Evolutionary conservation across 768 basidiomycete genomes (phyloP).

Genomic region (Tylopilus plumbeoviolaceoides): DNA sequence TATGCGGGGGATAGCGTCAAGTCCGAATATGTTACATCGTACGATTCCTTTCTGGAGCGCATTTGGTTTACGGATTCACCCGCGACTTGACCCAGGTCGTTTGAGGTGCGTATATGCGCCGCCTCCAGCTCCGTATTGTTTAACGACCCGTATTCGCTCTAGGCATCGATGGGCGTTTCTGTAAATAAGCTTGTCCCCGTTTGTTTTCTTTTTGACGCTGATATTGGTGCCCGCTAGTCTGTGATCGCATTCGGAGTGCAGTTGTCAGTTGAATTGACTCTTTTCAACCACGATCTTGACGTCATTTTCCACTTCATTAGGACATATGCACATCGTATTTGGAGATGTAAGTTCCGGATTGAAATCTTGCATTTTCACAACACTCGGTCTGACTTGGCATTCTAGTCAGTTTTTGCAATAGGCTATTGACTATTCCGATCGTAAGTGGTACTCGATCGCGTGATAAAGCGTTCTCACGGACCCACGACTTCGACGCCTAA

Average conservation of each 20-base stretch:
- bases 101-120: constrained; percentile 21
- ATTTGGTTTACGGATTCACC: neutral
- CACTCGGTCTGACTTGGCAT: neutral
- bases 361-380: neutral
- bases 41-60: neutral
- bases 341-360: constrained; percentile 28
- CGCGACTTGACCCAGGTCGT: constrained; percentile 11
- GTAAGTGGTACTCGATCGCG: constrained; percentile 17
- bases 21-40: constrained; percentile 27
- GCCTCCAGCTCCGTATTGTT: neutral
- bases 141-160: neutral
- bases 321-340: constrained; percentile 36
- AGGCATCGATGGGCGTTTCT: constrained; percentile 36
- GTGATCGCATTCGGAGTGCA: constrained; percentile 35
- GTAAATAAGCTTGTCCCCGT: constrained; percentile 9
- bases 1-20: constrained; percentile 25
- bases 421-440: constrained; percentile 29
- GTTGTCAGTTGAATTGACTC: constrained; percentile 21
- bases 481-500: neutral
- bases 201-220: neutral
- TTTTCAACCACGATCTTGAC: neutral
- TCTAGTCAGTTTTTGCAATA: constrained; percentile 32
- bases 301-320: constrained; percentile 14
- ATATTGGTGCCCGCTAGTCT: constrained; percentile 17
- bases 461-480: neutral